Percentiles rank a stretch among this genome's conserved stretches.
Evolutionary conservation across 441 rosid species (phyloP).

Genomic region (Brassica balearica): DNA sequence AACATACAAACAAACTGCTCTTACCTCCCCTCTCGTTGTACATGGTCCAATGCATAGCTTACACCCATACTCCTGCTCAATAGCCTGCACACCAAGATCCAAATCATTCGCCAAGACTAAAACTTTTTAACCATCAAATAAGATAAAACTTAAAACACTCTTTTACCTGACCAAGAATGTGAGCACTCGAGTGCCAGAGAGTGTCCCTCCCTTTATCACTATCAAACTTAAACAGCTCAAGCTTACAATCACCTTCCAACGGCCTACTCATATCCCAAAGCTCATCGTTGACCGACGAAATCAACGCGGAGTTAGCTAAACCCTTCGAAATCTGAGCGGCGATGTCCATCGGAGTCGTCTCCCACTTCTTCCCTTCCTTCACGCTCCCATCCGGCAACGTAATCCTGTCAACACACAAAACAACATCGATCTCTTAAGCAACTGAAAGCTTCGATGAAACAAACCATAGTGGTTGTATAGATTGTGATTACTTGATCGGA

Average conservation of each 20-base stretch:
- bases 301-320: slow-evolving; percentile 74
- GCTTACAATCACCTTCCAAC: slow-evolving; percentile 79
- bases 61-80: slow-evolving; percentile 89
- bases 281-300: slow-evolving; percentile 74
- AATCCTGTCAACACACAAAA: slow-evolving; percentile 51
- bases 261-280: slow-evolving; percentile 94
- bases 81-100: slow-evolving; percentile 55
- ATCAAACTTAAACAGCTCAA: slow-evolving; percentile 77
- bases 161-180: slow-evolving; percentile 94
- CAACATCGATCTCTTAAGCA: not conserved
- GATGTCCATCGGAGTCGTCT: slow-evolving; percentile 78
- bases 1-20: not conserved
- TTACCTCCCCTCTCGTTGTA: slow-evolving; percentile 97
- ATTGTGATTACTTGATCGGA: slow-evolving; percentile 61
- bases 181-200: slow-evolving; percentile 99
- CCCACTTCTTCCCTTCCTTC: slow-evolving; percentile 89
- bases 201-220: slow-evolving; percentile 91
- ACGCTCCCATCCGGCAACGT: slow-evolving; percentile 71
- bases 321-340: slow-evolving; percentile 75
- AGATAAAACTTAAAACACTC: slow-evolving; percentile 6
- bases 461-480: too few species aligned
- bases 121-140: not conserved
- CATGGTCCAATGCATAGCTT: slow-evolving; percentile 98
- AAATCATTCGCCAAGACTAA: not conserved
- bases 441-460: too few species aligned